A percentile compares a stretch with the other conserved stretches of the same genome.
These are phyloP conservation scores for Lactarius deliciosus DNA, from an alignment of 768 basidiomycete genomes.

Conservation along the genomic window DNA sequence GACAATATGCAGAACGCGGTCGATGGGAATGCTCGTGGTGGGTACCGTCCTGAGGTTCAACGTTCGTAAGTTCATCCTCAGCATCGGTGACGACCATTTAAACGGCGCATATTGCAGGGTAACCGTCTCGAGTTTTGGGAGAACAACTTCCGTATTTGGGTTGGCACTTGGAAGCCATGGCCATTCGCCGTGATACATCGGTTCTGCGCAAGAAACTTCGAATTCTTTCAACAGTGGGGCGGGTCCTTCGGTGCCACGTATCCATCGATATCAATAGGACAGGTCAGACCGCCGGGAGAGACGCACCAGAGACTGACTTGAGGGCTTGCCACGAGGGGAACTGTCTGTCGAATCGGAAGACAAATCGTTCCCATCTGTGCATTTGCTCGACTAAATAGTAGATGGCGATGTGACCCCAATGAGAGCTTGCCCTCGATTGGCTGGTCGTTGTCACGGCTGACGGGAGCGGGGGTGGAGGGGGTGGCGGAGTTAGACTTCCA, in stretches of 20 bases:
- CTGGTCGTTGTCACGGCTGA: constrained; percentile 33
- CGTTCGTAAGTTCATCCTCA: constrained; percentile 54
- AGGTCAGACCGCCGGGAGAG: not conserved
- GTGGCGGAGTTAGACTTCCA: constrained; percentile 24
- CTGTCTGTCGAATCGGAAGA: constrained; percentile 76
- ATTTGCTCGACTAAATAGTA: constrained; percentile 79
- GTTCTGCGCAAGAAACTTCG: constrained; percentile 71
- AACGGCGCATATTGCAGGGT: constrained; percentile 74
- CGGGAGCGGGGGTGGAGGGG: constrained; percentile 25
- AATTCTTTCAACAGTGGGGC: constrained; percentile 76
- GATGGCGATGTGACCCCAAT: constrained; percentile 81
- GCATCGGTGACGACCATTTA: constrained; percentile 75
- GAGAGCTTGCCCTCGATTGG: constrained; percentile 48
- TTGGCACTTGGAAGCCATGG: constrained; percentile 65
- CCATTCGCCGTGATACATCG: constrained; percentile 59
- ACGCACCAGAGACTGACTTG: constrained; percentile 67
- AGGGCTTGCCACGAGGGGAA: constrained; percentile 73
- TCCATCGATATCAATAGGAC: constrained; percentile 15
- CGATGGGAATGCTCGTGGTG: constrained; percentile 59
- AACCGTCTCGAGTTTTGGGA: constrained; percentile 54
- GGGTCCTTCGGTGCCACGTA: constrained; percentile 46
- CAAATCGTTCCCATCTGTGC: constrained; percentile 78
- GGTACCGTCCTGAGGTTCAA: constrained; percentile 68
- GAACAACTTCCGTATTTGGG: constrained; percentile 36
- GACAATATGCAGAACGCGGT: constrained; percentile 67